Evolutionary conservation across 2,329 filamentous ascomycete genomes (phyloP), one percentile per base, ranked within the genome.

Genomic region (Xylaria sp.): DNA sequence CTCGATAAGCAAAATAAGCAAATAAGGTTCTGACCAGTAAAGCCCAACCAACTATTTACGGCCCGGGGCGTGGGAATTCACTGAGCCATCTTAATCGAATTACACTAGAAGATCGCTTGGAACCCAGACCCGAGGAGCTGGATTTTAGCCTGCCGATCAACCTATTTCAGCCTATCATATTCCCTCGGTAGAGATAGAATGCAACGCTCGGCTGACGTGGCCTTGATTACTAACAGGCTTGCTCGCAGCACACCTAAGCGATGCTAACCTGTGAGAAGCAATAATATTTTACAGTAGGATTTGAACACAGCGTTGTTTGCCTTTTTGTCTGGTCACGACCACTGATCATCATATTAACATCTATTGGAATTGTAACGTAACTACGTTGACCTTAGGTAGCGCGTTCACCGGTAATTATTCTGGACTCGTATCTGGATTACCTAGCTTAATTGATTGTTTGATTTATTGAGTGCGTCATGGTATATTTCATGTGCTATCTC

Each of bases 1-100:
- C 33, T 36, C 10, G 6, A 36, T 36, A 36, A 10, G 10, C 33
- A 8, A 10, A 36, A 36, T 10, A 7, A 31, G 3, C 31, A 7
- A 62, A 23, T 62, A 62, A 62, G 54, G 58, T 57, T 62, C 52
- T 57, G 64, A 57, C 64, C 20, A 33, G 31, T 9, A 10, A 41
- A 12, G 51, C 2, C n/a, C 43, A 10, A 46, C 28, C 56, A 20
- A 12, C 20, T 20, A 39, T 57, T 54, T 64, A 56, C 39, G 39
- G 61, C 25, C 41, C 52, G 25, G 18, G 10, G 43, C 41, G 18
- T 18, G 20, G 20, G 12, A 48, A 49, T 13, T 25, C 2, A 25
- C 20, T 8, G 46, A 6, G 46, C n/a, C 46, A 23, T 48, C 46
- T 52, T 7, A 23, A 52, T 25, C 25, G 3, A 51, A 15, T n/a